Conservation (phyloP, 78 protist species). For the Chrysochromulina tobinii region DNA sequence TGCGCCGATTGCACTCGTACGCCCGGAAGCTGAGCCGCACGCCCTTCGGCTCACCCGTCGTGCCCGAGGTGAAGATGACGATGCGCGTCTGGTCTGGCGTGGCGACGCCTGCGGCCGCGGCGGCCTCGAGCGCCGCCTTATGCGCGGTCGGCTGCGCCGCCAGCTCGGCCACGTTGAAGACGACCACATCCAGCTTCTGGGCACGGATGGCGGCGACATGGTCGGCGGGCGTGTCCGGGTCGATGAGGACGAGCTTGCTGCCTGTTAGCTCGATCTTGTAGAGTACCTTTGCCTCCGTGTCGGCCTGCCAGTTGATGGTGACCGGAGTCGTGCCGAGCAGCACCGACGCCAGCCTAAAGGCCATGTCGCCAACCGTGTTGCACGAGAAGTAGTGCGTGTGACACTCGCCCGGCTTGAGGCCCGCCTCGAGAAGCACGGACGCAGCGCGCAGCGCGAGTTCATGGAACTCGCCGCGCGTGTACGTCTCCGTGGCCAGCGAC, state of each 20-base stretch:
- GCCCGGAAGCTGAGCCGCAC: neutral
- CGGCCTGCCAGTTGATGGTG: conserved; percentile 22
- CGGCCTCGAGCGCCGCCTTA: neutral
- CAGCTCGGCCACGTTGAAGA: neutral
- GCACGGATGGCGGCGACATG: neutral
- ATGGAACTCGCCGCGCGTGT: neutral
- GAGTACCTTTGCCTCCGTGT: neutral
- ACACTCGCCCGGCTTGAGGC: neutral
- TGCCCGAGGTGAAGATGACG: neutral
- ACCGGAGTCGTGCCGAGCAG: neutral
- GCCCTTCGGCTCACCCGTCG: neutral
- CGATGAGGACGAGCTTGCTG: neutral
- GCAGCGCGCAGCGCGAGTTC: neutral
- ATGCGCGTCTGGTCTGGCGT: neutral
- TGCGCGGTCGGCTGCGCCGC: neutral
- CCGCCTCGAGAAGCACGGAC: neutral
- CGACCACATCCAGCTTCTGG: neutral
- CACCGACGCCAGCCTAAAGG: neutral
- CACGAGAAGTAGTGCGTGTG: neutral
- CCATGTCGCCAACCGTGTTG: neutral
- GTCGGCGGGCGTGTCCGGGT: neutral
- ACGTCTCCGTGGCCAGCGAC: neutral
- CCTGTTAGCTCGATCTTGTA: neutral
- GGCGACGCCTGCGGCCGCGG: neutral
- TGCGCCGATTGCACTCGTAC: neutral